These are phyloP conservation scores for Sonneratia alba DNA, from an alignment of 345 rosid genomes.

Conservation along the genomic window DNA sequence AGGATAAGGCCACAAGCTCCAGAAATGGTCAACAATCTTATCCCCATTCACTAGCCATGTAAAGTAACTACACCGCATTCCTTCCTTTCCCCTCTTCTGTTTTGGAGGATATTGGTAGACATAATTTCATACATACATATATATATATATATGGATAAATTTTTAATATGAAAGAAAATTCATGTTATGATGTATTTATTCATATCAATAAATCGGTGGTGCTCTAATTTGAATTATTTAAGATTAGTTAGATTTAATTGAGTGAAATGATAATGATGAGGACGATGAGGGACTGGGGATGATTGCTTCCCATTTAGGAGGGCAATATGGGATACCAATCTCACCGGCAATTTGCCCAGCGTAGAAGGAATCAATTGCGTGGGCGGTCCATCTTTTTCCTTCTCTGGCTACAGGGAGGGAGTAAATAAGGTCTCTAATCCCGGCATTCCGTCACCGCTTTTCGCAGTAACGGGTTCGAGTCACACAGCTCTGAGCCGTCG, in stretches of 20 bases:
- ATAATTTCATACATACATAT: no score
- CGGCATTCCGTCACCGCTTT: background rate
- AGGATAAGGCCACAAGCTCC: background rate
- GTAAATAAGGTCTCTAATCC: background rate
- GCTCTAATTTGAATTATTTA: no score
- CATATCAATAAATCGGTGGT: no score
- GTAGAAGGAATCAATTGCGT: background rate
- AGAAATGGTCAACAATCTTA: constrained; percentile 5
- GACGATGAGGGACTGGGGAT: background rate
- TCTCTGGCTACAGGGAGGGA: background rate
- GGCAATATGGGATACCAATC: background rate
- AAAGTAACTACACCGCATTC: background rate
- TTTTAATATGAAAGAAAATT: no score
- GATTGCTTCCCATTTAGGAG: background rate
- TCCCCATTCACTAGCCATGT: background rate
- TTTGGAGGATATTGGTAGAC: no score
- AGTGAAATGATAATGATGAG: background rate
- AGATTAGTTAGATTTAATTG: no score
- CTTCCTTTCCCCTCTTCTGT: background rate
- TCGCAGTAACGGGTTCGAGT: background rate
- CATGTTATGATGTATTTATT: no score
- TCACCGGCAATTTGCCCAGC: background rate
- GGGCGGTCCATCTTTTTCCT: background rate
- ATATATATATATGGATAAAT: no score
- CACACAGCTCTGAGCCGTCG: background rate